Base-by-base conservation (phyloP, 1,284 basidiomycete species). In the Ganoderma multipileum region DNA sequence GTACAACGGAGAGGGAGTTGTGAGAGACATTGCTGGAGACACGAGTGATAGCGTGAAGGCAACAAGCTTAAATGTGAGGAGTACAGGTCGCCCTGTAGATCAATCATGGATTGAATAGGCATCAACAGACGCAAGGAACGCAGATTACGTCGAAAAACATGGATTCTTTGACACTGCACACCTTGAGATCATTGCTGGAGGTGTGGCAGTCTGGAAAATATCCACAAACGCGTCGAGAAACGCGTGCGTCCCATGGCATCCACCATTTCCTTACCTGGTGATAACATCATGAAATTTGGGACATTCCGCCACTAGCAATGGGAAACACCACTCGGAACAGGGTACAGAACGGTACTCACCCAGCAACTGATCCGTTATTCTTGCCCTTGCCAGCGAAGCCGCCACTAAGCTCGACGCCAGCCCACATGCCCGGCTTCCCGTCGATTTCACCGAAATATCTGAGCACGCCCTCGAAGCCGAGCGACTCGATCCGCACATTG, bases 371-470 rank as follows among this genome's bases (percentile, higher is more conserved):
- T 26, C 97, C 97, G 76, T 99, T 90, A 76, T 99, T 99, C 83
- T 99, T 99, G 2, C 97, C 97, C 78, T 94, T 94, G n/a, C 97
- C 96, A 18, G 85, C 81, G 77, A 95, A 97, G 1, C 92, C 93
- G 47, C 91, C 91, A 72, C 87, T 83, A n/a, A 98, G 84, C 79
- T 97, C 95, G 20, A 98, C 94, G 38, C 96, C 96, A 33, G 95
- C 96, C 93, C 94, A 98, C 18, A 90, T 81, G 5, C 96, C 96
- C 6, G 88, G 85, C 79, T 97, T 97, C 60, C 92, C 94, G 26
- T 93, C 90, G 65, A 96, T 96, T 72, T 89, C 87, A 1, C 96
- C 96, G 18, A 96, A 71, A 79, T 90, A 98, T 70, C 89, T 83
- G 65, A 98, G 79, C 5, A 83, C 87, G 14, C 96, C 96, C 77